Evolutionary conservation across 2,329 filamentous ascomycete genomes (phyloP), one percentile per base, ranked within the genome.

Genomic region (Seiridium cupressi): DNA sequence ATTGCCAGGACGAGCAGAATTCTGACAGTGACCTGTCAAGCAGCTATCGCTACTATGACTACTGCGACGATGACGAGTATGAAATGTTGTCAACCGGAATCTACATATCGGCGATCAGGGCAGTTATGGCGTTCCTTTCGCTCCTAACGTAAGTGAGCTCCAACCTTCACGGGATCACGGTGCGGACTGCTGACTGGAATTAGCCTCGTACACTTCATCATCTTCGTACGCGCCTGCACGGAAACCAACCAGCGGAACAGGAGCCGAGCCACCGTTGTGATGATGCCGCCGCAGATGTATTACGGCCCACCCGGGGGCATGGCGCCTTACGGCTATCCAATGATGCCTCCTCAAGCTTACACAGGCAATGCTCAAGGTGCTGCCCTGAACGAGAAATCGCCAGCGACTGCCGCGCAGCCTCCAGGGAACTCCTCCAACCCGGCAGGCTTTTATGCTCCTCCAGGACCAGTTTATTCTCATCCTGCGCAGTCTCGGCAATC

Each of bases 221-320:
- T 62, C n/a, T 62, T 62, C 13, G 61, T 62, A n/a, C 51, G 55
- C 26, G 61, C 59, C 26, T 62, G 61, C 51, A 31, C 57, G 26
- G 61, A 62, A 40, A 58, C 55, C 13, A 61, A 62, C 55, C 36
- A 51, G 38, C 55, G 55, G 7, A 62, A 62, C 51, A 46, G 51
- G 44, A 42, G 38, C 18, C 36, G 51, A 3, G 34, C 44, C 5
- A 32, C 42, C 26, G 44, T 59, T 55, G 47, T 62, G 55, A 58
- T 58, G 55, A 44, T 58, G 34, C 44, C 44, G 7, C 46, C 55
- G 10, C 55, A 44, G 9, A 44, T 51, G 46, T 58, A 58, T 32
- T 58, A 58, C 38, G 36, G 18, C 11, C 51, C 46, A 31, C 60
- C 35, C 11, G 34, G 32, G 11, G 55, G 49, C 55, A 55, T 58